Percentiles rank a stretch among this genome's conserved stretches.
Evolutionary conservation across 345 rosid species (phyloP).

Genomic region (Moricandia moricandioides): DNA sequence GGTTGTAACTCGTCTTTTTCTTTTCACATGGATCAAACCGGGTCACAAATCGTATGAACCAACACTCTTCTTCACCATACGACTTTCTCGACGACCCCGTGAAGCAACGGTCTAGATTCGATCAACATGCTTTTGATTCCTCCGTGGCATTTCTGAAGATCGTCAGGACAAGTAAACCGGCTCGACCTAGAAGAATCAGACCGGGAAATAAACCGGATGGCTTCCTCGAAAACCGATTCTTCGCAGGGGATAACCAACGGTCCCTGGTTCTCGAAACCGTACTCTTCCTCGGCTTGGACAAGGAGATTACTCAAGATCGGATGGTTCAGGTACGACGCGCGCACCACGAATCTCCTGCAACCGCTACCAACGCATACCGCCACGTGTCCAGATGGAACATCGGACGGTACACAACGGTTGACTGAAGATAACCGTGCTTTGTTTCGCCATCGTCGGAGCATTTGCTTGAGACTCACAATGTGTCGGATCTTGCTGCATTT

Average conservation of each 20-base stretch:
- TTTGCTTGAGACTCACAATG: constrained; percentile 84
- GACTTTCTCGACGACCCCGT: constrained; percentile 44
- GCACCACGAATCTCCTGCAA: constrained; percentile 74
- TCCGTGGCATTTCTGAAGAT: constrained; percentile 52
- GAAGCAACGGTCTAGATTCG: constrained; percentile 85
- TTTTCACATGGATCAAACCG: constrained; percentile 34
- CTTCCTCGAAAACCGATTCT: constrained; percentile 79
- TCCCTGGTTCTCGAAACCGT: constrained; percentile 77
- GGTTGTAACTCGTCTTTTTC: constrained; percentile 14
- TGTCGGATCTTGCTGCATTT: constrained; percentile 93
- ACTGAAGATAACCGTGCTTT: constrained; percentile 78
- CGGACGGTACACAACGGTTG: constrained; percentile 50
- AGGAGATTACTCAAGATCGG: constrained; percentile 71
- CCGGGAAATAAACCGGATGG: constrained; percentile 58
- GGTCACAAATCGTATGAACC: constrained; percentile 3
- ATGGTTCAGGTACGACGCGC: constrained; percentile 87
- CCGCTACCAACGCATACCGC: constrained; percentile 71
- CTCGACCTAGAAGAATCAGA: constrained; percentile 49
- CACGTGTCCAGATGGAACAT: constrained; percentile 92
- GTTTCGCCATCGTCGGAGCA: constrained; percentile 84
- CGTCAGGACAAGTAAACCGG: constrained; percentile 53
- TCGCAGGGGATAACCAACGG: constrained; percentile 90
- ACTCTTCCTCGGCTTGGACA: constrained; percentile 81
- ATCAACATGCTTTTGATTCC: constrained; percentile 50
- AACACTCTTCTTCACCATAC: constrained; percentile 39